Evolutionary conservation across 2,329 filamentous ascomycete species (phyloP).

Genomic region (Metarhizium sp.): DNA sequence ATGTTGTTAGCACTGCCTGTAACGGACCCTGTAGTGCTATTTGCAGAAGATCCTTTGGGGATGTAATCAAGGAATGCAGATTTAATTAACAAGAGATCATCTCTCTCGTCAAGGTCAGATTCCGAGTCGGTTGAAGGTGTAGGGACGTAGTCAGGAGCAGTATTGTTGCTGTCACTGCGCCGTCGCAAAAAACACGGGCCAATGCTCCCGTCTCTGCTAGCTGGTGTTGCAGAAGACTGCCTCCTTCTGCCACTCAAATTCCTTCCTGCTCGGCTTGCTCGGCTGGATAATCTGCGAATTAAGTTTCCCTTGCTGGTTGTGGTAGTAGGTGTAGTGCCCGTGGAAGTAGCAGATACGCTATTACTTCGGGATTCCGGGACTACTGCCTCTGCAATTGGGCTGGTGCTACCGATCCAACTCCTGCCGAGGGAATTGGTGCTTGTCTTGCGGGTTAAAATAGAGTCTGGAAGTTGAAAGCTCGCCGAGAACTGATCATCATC

Average conservation of each 20-base stretch:
- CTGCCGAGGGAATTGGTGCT: constrained; percentile 57
- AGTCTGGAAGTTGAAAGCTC: constrained; percentile 63
- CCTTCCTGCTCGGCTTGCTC: constrained; percentile 67
- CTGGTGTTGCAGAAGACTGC: constrained; percentile 66
- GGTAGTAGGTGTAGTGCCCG: constrained; percentile 4
- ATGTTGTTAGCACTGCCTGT: constrained; percentile 32
- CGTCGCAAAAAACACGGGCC: constrained; percentile 82
- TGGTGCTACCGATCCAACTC: constrained; percentile 45
- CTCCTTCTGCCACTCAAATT: constrained; percentile 55
- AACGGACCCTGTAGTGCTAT: constrained; percentile 38
- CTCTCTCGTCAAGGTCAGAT: constrained; percentile 44
- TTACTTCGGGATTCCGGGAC: constrained; percentile 11
- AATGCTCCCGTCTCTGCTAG: constrained; percentile 76
- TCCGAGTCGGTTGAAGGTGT: constrained; percentile 40
- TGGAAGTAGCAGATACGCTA: constrained; percentile 5
- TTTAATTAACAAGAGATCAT: constrained; percentile 29
- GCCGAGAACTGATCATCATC: constrained; percentile 42
- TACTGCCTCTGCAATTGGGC: constrained; percentile 39
- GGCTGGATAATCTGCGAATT: constrained; percentile 78
- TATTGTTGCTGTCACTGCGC: constrained; percentile 81
- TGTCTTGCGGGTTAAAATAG: constrained; percentile 51
- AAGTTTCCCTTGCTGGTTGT: constrained; percentile 35
- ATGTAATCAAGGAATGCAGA: constrained; percentile 33
- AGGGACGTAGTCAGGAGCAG: constrained; percentile 41
- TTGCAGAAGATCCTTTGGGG: constrained; percentile 36